Evolutionary conservation across 2,329 filamentous ascomycete genomes (phyloP).

Genomic region (Trichoderma gracile): DNA sequence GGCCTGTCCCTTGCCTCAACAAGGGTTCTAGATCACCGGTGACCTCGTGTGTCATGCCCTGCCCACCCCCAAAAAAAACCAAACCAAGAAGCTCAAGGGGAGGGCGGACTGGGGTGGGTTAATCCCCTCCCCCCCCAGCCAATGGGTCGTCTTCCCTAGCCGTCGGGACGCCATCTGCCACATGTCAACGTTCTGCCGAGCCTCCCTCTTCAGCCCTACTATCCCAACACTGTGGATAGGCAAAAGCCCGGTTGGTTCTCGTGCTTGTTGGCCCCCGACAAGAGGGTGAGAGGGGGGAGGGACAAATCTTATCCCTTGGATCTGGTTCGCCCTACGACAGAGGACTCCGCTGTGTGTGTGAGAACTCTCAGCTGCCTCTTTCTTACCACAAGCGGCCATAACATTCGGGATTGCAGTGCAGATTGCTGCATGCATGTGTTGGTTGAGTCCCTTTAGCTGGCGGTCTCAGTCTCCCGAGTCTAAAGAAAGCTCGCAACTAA

Average conservation of each 20-base stretch:
- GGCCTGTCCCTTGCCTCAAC: slow-evolving; percentile 19
- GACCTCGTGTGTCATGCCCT: slow-evolving; percentile 17
- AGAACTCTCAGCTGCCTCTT: slow-evolving; percentile 3
- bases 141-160: slow-evolving; percentile 23
- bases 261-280: neutral
- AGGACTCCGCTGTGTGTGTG: neutral
- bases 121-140: neutral
- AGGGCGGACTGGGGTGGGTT: neutral
- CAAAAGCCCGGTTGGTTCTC: slow-evolving; percentile 12
- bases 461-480: slow-evolving; percentile 1
- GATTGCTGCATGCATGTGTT: too few species aligned
- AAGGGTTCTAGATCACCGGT: slow-evolving; percentile 13
- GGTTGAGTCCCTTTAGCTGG: too few species aligned
- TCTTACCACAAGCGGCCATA: slow-evolving; percentile 9
- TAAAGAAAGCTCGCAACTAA: neutral
- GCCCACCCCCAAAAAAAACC: neutral
- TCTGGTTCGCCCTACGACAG: slow-evolving; percentile 19
- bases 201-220: slow-evolving; percentile 25
- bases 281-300: neutral
- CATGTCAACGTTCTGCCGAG: slow-evolving; percentile 25
- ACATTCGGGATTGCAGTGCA: neutral
- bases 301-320: slow-evolving; percentile 17
- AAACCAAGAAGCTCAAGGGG: neutral
- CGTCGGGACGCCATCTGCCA: slow-evolving; percentile 25
- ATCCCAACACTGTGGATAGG: slow-evolving; percentile 24